These are phyloP conservation scores for Cladosporium phlei DNA, from an alignment of 2,329 filamentous ascomycete genomes.

Conservation along the genomic window DNA sequence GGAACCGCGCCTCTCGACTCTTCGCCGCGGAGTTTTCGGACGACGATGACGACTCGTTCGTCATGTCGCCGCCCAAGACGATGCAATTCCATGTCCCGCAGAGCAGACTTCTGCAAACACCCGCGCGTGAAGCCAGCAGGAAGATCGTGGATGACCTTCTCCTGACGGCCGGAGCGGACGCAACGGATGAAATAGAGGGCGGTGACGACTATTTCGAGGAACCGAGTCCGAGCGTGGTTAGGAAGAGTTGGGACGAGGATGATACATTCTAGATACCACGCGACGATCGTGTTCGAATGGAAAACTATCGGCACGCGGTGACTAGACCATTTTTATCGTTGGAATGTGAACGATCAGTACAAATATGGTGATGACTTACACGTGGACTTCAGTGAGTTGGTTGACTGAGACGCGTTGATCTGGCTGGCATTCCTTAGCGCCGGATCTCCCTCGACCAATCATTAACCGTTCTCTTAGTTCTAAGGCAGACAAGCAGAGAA, in stretches of 20 bases:
- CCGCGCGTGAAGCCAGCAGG: conserved; percentile 74
- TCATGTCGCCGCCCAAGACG: conserved; percentile 80
- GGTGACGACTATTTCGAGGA: conserved; percentile 35
- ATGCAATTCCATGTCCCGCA: conserved; percentile 80
- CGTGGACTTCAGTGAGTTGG: too few relatives aligned
- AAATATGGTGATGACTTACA: too few relatives aligned
- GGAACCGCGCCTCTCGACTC: conserved; percentile 3
- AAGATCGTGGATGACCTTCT: conserved; percentile 77
- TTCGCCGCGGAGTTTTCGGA: conserved; percentile 18
- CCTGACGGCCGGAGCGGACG: conserved; percentile 63
- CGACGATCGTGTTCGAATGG: too few relatives aligned
- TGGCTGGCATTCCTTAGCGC: too few relatives aligned
- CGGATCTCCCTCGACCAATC: too few relatives aligned
- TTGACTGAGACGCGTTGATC: too few relatives aligned
- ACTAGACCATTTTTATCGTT: too few relatives aligned
- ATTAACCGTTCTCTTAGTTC: too few relatives aligned
- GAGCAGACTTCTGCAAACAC: conserved; percentile 73
- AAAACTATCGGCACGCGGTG: too few relatives aligned
- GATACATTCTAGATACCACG: conserved; percentile 40
- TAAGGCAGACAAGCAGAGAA: too few relatives aligned
- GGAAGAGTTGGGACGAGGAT: conserved; percentile 39
- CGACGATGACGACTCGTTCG: conserved; percentile 55
- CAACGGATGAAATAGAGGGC: conserved; percentile 44
- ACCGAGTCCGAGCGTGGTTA: conserved; percentile 46
- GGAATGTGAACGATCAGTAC: too few relatives aligned